Percentiles rank a stretch among this genome's conserved stretches.
Evolutionary conservation across 2,329 filamentous ascomycete species (phyloP).

Genomic region (Orbilia oligospora): DNA sequence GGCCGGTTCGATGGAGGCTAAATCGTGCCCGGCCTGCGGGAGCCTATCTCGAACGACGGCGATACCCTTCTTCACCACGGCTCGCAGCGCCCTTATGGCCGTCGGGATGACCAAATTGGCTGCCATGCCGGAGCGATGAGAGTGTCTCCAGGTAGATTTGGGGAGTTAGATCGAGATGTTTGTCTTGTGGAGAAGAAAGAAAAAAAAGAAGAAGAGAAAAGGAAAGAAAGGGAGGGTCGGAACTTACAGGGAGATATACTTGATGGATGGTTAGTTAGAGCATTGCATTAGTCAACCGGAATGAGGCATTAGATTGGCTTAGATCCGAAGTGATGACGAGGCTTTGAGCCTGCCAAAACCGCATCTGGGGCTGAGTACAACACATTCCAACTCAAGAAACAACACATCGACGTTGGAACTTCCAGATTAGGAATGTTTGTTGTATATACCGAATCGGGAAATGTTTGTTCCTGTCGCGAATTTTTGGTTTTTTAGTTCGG

Average conservation of each 20-base stretch:
- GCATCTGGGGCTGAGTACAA: constrained; percentile 19
- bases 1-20: constrained; percentile 73
- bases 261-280: neutral
- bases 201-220: constrained; percentile 17
- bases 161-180: constrained; percentile 9
- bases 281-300: neutral
- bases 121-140: constrained; percentile 60
- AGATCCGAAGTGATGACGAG: constrained; percentile 42
- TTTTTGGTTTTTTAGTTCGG: constrained; percentile 2
- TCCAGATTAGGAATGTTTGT: constrained; percentile 11
- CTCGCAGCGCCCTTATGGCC: constrained; percentile 65
- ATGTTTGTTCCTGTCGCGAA: constrained; percentile 28
- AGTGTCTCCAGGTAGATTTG: constrained; percentile 35
- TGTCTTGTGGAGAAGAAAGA: constrained; percentile 11
- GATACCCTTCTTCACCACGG: constrained; percentile 70
- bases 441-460: neutral
- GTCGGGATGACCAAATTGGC: constrained; percentile 59
- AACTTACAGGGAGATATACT: constrained; percentile 33
- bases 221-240: neutral
- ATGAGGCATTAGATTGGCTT: neutral
- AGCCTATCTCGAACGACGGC: constrained; percentile 69
- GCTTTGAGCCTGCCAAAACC: constrained; percentile 30
- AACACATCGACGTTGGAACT: constrained; percentile 25
- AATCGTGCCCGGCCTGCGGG: constrained; percentile 68
- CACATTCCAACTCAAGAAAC: neutral